phyloP scores from a whole-genome alignment of 495 filamentous ascomycete species.

The Lasiosphaeriaceae sp. region DNA sequence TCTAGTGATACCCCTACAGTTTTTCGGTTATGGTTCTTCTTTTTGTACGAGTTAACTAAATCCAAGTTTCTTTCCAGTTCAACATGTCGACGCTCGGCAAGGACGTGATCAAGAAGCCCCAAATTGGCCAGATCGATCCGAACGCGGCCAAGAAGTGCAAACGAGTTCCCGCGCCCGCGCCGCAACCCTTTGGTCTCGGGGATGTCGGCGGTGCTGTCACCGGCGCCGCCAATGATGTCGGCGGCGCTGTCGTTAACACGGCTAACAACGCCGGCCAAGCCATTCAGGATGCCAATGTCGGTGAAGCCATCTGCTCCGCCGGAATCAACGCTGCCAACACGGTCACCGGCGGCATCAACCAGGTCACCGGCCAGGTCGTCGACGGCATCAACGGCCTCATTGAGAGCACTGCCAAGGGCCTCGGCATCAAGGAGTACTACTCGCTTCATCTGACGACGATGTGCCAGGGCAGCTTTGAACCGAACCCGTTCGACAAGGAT shows the following conservation, averaged over 20 bases:
- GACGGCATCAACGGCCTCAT: slow-evolving; percentile 37
- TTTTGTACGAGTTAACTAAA: slow-evolving; percentile 7
- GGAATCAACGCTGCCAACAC: too few species aligned
- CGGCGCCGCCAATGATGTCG: background rate
- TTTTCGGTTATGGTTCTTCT: background rate
- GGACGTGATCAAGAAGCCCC: slow-evolving; percentile 33
- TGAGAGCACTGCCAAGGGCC: slow-evolving; percentile 32
- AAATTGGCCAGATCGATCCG: background rate
- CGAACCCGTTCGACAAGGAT: slow-evolving; percentile 29
- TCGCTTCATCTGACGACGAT: slow-evolving; percentile 64
- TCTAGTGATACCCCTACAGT: too few species aligned
- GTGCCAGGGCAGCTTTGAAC: slow-evolving; percentile 57
- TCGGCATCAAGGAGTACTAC: slow-evolving; percentile 68
- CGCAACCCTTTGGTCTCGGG: too few species aligned
- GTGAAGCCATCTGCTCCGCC: too few species aligned
- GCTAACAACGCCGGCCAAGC: too few species aligned
- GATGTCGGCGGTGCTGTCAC: too few species aligned
- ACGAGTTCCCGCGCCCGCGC: too few species aligned
- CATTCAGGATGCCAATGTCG: too few species aligned
- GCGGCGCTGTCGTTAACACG: background rate
- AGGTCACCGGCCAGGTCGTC: slow-evolving; percentile 20
- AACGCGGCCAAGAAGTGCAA: too few species aligned
- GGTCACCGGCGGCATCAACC: background rate
- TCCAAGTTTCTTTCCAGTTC: slow-evolving; percentile 36
- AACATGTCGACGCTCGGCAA: slow-evolving; percentile 61